Evolutionary conservation across 495 filamentous ascomycete genomes (phyloP), one percentile per base, ranked within the genome.

Genomic region (Talaromyces wortmannii): DNA sequence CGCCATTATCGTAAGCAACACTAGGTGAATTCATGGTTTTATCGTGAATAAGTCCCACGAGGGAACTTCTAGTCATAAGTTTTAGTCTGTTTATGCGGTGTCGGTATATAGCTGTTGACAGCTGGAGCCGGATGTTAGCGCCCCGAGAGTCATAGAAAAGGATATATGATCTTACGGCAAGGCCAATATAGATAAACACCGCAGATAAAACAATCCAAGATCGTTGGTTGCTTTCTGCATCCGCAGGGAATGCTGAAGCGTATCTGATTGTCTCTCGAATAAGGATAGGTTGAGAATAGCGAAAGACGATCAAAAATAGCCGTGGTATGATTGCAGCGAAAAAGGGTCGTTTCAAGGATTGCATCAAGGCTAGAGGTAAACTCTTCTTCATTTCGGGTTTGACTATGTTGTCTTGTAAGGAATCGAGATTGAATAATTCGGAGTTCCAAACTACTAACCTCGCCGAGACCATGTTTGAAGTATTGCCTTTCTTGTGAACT

Each of bases 221-320:
- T 2, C 52, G 36, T 13, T 18, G 33, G 30, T 30, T 52, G 31
- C 3, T 17, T 15, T 45, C 52, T 45, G 40, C 13, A 32, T 36
- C n/a, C 12, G 52, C 6, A 44, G 50, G 32, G 42, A 23, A 7
- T n/a, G 33, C 13, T 7, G 15, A 52, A 7, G 79, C 74, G 49
- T 78, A 78, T 6, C 59, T 60, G 6, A 85, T 62, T 0, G 80
- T 73, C 11, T 73, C 67, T 40, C 79, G 70, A 7, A 89, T 73
- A 17, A 89, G 71, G 42, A 88, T 73, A 3, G 86, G 85, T 61
- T 88, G 85, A 45, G 76, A 78, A 57, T 84, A 81, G 48, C 69
- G 78, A 65, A 88, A 84, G 0, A 70, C 82, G 15, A 79, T 82
- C 2, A 83, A 70, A 33, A 67, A 77, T 2, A 78, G 61, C 31